Percentiles rank a stretch among this genome's conserved stretches.
Evolutionary conservation across 495 filamentous ascomycete species (phyloP).

Genomic region (Cenococcum geophilum): DNA sequence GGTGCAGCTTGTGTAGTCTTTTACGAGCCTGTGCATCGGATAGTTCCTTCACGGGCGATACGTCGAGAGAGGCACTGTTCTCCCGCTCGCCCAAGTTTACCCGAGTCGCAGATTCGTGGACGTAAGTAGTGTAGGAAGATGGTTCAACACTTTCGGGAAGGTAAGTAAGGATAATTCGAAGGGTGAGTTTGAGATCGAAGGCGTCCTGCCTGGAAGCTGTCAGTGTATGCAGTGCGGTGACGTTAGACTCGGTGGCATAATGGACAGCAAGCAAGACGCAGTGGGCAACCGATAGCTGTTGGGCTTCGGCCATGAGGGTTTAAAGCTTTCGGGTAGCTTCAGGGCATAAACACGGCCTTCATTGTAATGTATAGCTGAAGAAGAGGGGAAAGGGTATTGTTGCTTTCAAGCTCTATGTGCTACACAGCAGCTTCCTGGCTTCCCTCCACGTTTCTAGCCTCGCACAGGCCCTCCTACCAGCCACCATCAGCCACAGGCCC

Average conservation of each 20-base stretch:
- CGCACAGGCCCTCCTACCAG: no score
- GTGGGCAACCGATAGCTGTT: constrained; percentile 52
- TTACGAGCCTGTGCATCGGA: constrained; percentile 60
- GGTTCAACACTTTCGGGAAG: constrained; percentile 73
- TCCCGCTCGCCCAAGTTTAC: constrained; percentile 36
- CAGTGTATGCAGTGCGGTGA: constrained; percentile 56
- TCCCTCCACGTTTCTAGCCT: no score
- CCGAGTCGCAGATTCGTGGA: constrained; percentile 48
- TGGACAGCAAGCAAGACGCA: constrained; percentile 58
- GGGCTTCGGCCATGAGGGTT: constrained; percentile 5
- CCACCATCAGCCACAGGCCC: background rate
- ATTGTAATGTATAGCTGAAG: background rate
- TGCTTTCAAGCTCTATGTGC: background rate
- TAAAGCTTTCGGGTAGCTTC: background rate
- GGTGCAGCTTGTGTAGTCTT: constrained; percentile 62
- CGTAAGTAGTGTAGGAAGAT: constrained; percentile 53
- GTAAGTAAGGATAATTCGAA: constrained; percentile 78
- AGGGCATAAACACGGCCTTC: background rate
- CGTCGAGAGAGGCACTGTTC: constrained; percentile 45
- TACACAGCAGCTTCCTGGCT: background rate
- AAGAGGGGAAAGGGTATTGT: background rate
- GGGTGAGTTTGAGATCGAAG: constrained; percentile 59
- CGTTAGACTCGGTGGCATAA: constrained; percentile 52
- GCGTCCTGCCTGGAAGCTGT: constrained; percentile 52
- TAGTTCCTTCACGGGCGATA: constrained; percentile 54